Conservation (phyloP, 225 moss, liverwort and hornwort species). For the Polytrichum commune region DNA sequence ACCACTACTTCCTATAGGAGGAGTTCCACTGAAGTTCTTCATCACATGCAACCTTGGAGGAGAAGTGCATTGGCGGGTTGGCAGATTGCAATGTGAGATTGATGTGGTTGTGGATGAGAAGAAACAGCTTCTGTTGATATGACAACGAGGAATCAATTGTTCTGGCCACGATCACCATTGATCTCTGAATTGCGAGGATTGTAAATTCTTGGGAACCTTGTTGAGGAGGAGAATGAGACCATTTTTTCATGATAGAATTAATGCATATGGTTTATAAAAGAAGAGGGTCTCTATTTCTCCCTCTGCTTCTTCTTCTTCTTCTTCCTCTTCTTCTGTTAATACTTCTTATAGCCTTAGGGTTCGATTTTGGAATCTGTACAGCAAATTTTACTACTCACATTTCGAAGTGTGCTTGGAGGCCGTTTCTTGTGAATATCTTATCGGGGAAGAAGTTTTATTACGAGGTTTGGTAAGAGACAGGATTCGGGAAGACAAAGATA, state of each 20-base stretch:
- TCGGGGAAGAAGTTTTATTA: background rate
- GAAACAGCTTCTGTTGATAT: background rate
- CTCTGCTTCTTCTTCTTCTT: background rate
- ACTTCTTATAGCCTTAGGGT: background rate
- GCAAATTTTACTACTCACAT: background rate
- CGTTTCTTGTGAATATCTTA: background rate
- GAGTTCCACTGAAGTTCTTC: background rate
- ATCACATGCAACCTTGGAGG: background rate
- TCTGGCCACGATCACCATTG: background rate
- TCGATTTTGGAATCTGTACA: background rate
- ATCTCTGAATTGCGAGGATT: background rate
- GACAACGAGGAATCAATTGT: background rate
- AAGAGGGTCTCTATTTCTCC: background rate
- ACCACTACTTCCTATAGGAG: background rate
- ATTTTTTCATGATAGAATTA: too few relatives aligned
- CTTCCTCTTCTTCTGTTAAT: background rate
- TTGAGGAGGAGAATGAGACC: too few relatives aligned
- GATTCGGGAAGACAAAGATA: background rate
- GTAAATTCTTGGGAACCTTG: background rate
- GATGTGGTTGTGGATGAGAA: background rate
- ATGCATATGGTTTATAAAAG: background rate
- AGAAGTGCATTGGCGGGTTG: background rate
- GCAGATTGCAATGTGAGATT: background rate
- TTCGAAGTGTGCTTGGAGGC: background rate
- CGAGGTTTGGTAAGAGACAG: background rate